Base-by-base conservation (phyloP, 129 eudicot species). In the Flaveria linearis region DNA sequence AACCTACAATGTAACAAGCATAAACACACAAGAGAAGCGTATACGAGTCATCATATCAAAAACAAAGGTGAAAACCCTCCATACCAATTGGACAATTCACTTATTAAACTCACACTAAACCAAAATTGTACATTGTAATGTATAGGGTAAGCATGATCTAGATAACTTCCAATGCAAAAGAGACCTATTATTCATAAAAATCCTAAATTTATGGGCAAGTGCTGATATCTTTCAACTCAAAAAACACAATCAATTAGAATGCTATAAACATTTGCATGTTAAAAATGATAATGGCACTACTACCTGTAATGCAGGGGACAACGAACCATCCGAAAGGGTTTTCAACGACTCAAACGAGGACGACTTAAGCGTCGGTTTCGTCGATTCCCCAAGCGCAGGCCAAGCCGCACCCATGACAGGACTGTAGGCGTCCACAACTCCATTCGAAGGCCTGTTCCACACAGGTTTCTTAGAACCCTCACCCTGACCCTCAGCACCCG, bases 341-440 rank as follows among this genome's bases (percentile, higher is more conserved):
- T 82, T 86, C 60, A 82, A 76, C 0, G 87, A 85, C 52, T 92
- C 92, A 10, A 90, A 52, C 6, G 93, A 76, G 7, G 90, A 60
- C 11, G 89, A 79, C 47, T 90, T 93, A 16, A 86, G 83, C 12
- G 92, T 76, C 49, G 88, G 86, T 74, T 87, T 87, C 22, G 97
- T 86, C n/a, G 91, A 85, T 41, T 89, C 96, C 1, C 95, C 88
- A 8, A 90, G 88, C n/a, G 98, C 91, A 46, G 97, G 98, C 98
- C 98, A 93, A 39, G 91, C 84, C 0, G 81, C 83, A 2, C 90
- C 91, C 51, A 87, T 92, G 81, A 93, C 89, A 3, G 87, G 95
- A 50, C 85, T 82, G 17, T 84, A 76, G 43, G 75, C 87, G 66
- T 70, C 86, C 46, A 45, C 81, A 36, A 74, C 85, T 41, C 88